Evolutionary conservation across 2,329 filamentous ascomycete genomes (phyloP).

Genomic region (Colletotrichum limetticola): DNA sequence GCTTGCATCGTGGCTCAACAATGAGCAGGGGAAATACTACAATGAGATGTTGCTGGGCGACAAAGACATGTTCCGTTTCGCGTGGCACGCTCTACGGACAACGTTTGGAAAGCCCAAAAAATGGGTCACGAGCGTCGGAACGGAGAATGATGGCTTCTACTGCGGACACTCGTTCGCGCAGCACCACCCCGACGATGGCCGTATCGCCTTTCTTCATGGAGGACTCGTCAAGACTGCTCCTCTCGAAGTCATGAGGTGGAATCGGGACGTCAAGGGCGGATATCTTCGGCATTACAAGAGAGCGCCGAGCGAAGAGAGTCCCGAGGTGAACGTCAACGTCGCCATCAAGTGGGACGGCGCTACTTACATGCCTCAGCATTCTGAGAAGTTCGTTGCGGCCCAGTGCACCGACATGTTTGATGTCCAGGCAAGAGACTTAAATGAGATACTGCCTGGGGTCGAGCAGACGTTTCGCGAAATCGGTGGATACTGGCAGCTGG

Average conservation of each 20-base stretch:
- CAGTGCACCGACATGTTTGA: slow-evolving; percentile 27
- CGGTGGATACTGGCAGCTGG: slow-evolving; percentile 29
- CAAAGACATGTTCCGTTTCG: slow-evolving; percentile 33
- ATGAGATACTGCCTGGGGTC: slow-evolving; percentile 23
- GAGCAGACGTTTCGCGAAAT: slow-evolving; percentile 22
- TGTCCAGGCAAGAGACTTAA: slow-evolving; percentile 8
- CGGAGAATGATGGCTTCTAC: slow-evolving; percentile 25
- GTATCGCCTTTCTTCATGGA: slow-evolving; percentile 21
- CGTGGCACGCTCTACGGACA: slow-evolving; percentile 18
- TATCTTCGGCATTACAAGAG: slow-evolving; percentile 23
- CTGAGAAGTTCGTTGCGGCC: slow-evolving; percentile 5
- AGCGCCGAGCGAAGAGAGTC: slow-evolving; percentile 12
- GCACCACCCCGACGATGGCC: slow-evolving; percentile 25
- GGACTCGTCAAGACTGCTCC: slow-evolving; percentile 23
- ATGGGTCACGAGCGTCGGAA: slow-evolving; percentile 24
- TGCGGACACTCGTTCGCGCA: slow-evolving; percentile 29
- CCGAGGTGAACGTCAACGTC: slow-evolving; percentile 13
- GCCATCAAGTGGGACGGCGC: slow-evolving; percentile 26
- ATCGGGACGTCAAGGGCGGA: slow-evolving; percentile 18
- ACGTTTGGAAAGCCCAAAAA: slow-evolving; percentile 15
- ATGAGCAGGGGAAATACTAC: slow-evolving; percentile 23
- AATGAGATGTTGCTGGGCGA: slow-evolving; percentile 17
- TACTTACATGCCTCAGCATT: slow-evolving; percentile 10
- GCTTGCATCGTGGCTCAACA: slow-evolving; percentile 30
- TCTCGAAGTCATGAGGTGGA: slow-evolving; percentile 21